Evolutionary conservation across 1,284 basidiomycete species (phyloP), one percentile per base, ranked within the genome.

Genomic region (Agaricales sp.): DNA sequence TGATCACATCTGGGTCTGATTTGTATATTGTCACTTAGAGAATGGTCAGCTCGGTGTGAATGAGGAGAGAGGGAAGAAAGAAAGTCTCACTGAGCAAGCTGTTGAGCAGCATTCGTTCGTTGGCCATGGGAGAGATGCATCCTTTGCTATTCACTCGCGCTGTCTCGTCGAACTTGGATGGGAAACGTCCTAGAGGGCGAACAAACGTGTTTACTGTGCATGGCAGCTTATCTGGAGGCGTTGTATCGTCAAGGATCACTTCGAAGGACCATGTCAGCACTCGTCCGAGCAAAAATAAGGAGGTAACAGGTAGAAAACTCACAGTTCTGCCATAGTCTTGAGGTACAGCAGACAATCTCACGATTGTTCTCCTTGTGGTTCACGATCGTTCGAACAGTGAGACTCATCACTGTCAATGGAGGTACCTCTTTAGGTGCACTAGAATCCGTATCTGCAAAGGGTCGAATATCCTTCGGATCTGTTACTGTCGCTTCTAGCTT

Each of bases 291-390:
- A 14, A 23, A 23, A 25, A 37, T 43, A 43, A 52, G 26, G 20
- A 49, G n/a, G n/a, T n/a, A n/a, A n/a, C n/a, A 43, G 45, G 8
- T 18, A 13, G 16, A 38, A 22, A 12, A 71, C 85, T 49, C 55
- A 92, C 92, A 77, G 56, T 92, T 87, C 47, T 86, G 80, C 94
- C 95, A 99, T 18, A 87, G 86, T 35, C 94, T 75, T 1, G 84
- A 79, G 0, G 88, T 88, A 1, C 80, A 78, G 56, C 90, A 92
- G 2, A 99, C 87, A 43, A 99, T 72, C 67, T 99, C 96, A 21
- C 90, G 82, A 61, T 88, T 92, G 67, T 97, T 98, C 61, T 91
- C 88, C 51, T 82, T 80, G 64, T 96, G 91, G 63, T 99, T 98
- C 50, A 99, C 85, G 48, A 98, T 86, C 0, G 92, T 93, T n/a